Evolutionary conservation across 495 filamentous ascomycete species (phyloP), one percentile per base, ranked within the genome.

Genomic region (Cetradonia linearis): DNA sequence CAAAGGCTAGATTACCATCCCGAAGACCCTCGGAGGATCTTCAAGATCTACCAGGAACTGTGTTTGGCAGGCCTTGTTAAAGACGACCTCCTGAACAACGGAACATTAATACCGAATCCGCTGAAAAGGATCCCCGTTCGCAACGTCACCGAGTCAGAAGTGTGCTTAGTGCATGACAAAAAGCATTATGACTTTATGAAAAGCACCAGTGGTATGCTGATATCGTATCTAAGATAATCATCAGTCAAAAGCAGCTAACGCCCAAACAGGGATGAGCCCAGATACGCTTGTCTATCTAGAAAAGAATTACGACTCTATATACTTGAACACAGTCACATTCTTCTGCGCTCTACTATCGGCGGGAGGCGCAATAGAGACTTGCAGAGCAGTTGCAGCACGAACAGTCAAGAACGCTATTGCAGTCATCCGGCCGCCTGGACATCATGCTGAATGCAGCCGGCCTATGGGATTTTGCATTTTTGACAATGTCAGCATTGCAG

Each of bases 381-480:
- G 90, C 70, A 79, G 89, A 64, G 85, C 86, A 33, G 91, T 98
- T 1, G 85, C 89, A 18, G 73, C 76, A 13, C 85, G 89, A 10
- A 77, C 78, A 36, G 86, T 95, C 53, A 95, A 91, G 69, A 98
- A 98, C 67, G 89, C 88, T 2, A 91, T 98, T 66, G 93, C 93
- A 1, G 84, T 97, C 16, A 93, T 98, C 61, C 83, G 93, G 44
- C 93, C 93, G 2, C 93, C 93, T 0, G 94, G 93, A 3, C 93
- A 98, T 65, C 93, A 98, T 72, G 94, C 93, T 1, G 94, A 97
- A 68, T 80, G 79, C 54, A 78, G 92, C 64, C 74, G 80, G 16
- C 78, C 93, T 7, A 90, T 93, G 82, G 93, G 93, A 0, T 98
- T 98, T 69, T 98, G 93, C 70, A 74, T 97, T 18, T 96, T 96